Evolutionary conservation across 2,329 filamentous ascomycete genomes (phyloP), one percentile per base, ranked within the genome.

Genomic region (Penicillium palitans): DNA sequence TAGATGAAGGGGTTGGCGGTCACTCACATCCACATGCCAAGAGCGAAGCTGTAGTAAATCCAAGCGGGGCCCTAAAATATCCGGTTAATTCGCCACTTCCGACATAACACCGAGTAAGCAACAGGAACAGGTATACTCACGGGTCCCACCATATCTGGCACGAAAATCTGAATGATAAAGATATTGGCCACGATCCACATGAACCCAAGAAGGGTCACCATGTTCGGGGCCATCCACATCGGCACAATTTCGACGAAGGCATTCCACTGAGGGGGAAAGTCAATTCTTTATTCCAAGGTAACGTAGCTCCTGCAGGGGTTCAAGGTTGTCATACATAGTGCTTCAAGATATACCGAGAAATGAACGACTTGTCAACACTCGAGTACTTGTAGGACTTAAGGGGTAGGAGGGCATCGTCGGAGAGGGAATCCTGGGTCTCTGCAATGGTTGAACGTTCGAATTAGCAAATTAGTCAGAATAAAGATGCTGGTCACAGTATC

Each of bases 331-430:
- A 75, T 89, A 98, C 95, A 81, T 96, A 99, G 73, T 96, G 93
- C 67, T 89, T 90, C 51, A 99, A 84, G 72, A 99, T 90, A 77
- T 98, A 96, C 76, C 93, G 86, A 57, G 95, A 98, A 59, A 97
- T 86, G 62, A 90, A 89, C 51, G 93, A 97, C 78, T 96, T 93
- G 82, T 99, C 95, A 76, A 99, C 92, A 70, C 90, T 91, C 68
- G 92, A 96, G 78, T 99, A 99, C 74, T 97, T 96, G 87, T 99
- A 99, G 60, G 89, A 88, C 78, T 92, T 95, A 69, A 99, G 87
- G 75, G 97, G 93, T 60, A 90, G 83, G 67, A 99, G 85, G 55
- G 91, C 91, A 70, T 98, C 92, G 70, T 96, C 91, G 29, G 93
- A 96, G 67, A 98, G 81, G 65, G 81, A 83, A 63, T 86, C 83